Base-by-base conservation (phyloP, 1,284 basidiomycete genomes). In the Ceratobasidium sp. region DNA sequence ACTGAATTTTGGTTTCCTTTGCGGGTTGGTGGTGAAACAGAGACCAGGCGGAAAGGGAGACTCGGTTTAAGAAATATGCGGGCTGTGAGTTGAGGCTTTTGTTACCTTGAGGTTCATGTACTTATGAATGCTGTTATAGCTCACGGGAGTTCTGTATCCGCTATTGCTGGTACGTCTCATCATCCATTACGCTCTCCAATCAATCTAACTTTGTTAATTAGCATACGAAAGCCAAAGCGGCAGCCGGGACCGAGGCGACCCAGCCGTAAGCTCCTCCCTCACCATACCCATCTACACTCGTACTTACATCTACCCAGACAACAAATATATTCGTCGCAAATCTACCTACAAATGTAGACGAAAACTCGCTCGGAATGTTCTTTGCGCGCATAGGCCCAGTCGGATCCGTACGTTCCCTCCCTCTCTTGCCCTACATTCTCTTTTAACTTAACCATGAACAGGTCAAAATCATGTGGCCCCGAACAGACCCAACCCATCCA, bases 401-500 rank as follows among this genome's bases (percentile, higher is more conserved):
- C 53, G 85, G 82, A 33, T 85, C 84, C 26, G 84, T 84, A 71
- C 23, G 81, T 71, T 28, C 46, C 20, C 55, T 5, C 69, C 2
- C 92, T 93, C 82, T 76, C 88, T 86, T 42, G 73, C 49, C 28
- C 26, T 33, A 67, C 53, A 78, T 15, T 39, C 12, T 71, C 6
- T n/a, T 72, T 77, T 53, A 73, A 58, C 58, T 67, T 79, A 49
- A 33, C 44, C 44, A 40, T 76, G 78, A 76, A 20, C 80, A 95
- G 94, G 93, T 95, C 76, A 97, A 98, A 87, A 93, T 98, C 79
- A 97, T 98, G 96, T 98, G 96, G 96, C 97, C 96, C 75, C 89
- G 94, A 75, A 89, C 88, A 5, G 80, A 82, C 13, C 71, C 71
- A 26, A 58, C 58, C 13, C 93, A 94, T 82, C 87, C 84, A 3